These are phyloP conservation scores for Sporothrix schenckii DNA, from an alignment of 2,329 filamentous ascomycete species.

Conservation along the genomic window DNA sequence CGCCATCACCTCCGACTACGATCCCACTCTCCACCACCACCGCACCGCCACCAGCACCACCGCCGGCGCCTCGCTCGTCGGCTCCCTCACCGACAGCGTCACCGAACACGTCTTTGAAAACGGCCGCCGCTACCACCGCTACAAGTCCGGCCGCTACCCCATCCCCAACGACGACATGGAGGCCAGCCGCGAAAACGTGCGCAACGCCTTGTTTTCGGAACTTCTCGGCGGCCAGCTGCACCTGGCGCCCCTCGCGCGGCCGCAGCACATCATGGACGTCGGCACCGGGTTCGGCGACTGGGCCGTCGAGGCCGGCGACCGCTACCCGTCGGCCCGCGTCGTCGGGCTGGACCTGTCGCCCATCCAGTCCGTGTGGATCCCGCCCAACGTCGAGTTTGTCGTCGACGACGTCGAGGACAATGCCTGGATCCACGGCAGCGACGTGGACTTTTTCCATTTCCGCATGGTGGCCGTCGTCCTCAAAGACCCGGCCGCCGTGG, in stretches of 20 bases:
- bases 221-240: conserved; percentile 54
- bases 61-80: conserved; percentile 42
- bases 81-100: conserved; percentile 49
- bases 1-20: conserved; percentile 47
- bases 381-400: conserved; percentile 40
- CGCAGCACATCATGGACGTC: conserved; percentile 38
- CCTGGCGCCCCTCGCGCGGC: conserved; percentile 49
- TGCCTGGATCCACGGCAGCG: conserved; percentile 54
- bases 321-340: conserved; percentile 46
- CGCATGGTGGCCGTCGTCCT: conserved; percentile 59
- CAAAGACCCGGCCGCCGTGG: conserved; percentile 47
- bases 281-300: conserved; percentile 41
- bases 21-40: conserved; percentile 39
- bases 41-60: no score
- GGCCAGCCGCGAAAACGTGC: conserved; percentile 53
- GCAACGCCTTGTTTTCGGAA: conserved; percentile 56
- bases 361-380: conserved; percentile 53
- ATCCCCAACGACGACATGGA: conserved; percentile 50
- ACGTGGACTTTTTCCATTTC: conserved; percentile 63
- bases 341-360: conserved; percentile 51
- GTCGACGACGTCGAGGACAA: conserved; percentile 50
- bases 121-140: conserved; percentile 43
- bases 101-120: conserved; percentile 46
- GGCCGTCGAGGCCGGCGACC: conserved; percentile 37
- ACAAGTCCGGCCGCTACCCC: conserved; percentile 39